These are phyloP conservation scores for Astragalus membranaceus DNA, from an alignment of 306 rosid species.

Conservation along the genomic window DNA sequence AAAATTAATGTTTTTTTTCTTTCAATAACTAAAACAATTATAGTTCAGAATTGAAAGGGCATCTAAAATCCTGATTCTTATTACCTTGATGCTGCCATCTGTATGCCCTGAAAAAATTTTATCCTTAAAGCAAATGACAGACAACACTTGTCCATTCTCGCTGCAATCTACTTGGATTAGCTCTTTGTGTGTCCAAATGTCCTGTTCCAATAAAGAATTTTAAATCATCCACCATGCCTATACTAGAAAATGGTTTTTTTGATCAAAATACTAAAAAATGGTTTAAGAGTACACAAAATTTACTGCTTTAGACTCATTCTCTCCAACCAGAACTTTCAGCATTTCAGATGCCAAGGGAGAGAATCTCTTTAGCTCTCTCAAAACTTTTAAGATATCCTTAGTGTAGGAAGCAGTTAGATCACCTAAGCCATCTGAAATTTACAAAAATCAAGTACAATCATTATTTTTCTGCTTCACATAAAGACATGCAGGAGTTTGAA, in stretches of 20 bases:
- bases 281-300: constrained; percentile 30
- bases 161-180: constrained; percentile 69
- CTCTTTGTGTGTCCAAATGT: constrained; percentile 77
- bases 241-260: constrained; percentile 4
- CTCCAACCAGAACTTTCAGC: constrained; percentile 54
- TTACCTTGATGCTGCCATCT: constrained; percentile 92
- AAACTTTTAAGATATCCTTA: constrained; percentile 60
- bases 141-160: constrained; percentile 76
- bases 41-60: not conserved
- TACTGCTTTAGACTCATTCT: constrained; percentile 60
- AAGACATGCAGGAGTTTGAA: too few relatives aligned
- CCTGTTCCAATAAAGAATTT: constrained; percentile 40
- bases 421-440: constrained; percentile 64
- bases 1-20: not conserved
- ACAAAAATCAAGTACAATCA: constrained; percentile 17
- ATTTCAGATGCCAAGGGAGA: constrained; percentile 70
- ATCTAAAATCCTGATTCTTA: not conserved
- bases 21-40: not conserved
- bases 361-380: constrained; percentile 74
- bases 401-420: constrained; percentile 40
- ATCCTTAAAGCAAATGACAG: constrained; percentile 53
- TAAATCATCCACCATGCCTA: not conserved
- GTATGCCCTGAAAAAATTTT: constrained; percentile 81
- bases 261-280: too few relatives aligned
- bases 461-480: not conserved